Conservation (phyloP, 1,284 basidiomycete species). For the Rhodotorula sp. region DNA sequence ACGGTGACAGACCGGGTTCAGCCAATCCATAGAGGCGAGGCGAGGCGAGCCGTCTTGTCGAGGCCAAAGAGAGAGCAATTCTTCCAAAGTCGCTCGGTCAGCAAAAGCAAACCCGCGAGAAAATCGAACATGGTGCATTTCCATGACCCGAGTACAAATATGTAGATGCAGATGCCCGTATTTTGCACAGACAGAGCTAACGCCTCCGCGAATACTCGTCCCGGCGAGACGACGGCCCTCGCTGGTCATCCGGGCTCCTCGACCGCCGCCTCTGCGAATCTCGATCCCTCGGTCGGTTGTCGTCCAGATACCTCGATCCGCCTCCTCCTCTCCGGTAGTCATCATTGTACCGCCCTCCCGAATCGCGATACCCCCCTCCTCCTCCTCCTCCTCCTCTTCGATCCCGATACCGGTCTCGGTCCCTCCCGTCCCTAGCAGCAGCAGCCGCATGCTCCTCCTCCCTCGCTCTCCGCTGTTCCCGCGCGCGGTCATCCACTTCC, state of each 20-base stretch:
- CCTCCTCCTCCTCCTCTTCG: conserved; percentile 7
- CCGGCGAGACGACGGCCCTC: not conserved
- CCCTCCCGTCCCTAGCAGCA: conserved; percentile 2
- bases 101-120: no score
- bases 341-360: not conserved
- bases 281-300: not conserved
- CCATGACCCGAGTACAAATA: no score
- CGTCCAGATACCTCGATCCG: not conserved
- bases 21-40: conserved; percentile 29
- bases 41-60: not conserved
- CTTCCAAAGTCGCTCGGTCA: not conserved
- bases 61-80: not conserved
- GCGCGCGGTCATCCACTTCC: conserved; percentile 24
- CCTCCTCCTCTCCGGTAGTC: not conserved
- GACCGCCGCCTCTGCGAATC: not conserved
- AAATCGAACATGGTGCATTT: no score
- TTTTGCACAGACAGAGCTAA: not conserved
- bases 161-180: not conserved
- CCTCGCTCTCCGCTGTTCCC: not conserved
- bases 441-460: not conserved
- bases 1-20: conserved; percentile 56
- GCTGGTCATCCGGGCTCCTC: not conserved
- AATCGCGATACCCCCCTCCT: not conserved
- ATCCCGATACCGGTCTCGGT: not conserved
- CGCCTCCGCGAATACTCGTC: not conserved